Evolutionary conservation across 176 grass and related monocot species (phyloP), one percentile per base, ranked within the genome.

Genomic region (Themeda triandra): DNA sequence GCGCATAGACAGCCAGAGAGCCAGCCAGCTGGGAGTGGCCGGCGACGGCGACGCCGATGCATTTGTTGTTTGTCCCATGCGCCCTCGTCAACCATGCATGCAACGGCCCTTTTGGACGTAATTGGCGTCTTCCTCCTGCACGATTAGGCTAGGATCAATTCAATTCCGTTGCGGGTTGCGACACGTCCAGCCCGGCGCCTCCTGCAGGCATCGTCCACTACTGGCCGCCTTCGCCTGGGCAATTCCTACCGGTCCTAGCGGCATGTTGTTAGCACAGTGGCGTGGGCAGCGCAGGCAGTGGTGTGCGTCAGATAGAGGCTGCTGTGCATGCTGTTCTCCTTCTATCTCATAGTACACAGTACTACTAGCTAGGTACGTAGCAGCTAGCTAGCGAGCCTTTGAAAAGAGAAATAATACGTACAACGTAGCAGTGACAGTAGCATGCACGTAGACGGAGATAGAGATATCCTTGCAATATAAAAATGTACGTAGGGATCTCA

Each of bases 241-340:
- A 70, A 68, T 87, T 87, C 80, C 75, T 69, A 78, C 19, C 46
- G 18, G 21, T 53, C 48, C 18, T 53, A 58, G 53, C 53, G 53
- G 45, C 68, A 71, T 37, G 68, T 70, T 56, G 19, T 32, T 76
- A 69, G 18, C 19, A 44, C 27, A 72, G 69, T 60, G 31, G 19
- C 8, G n/a, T 66, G 31, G 41, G 27, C 5, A 9, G 10, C 27
- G 62, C 62, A 64, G 25, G 32, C 18, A 46, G 18, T 21, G 8
- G 15, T 81, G 13, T 14, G 60, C 11, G 49, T 19, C 48, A 21
- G 49, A 56, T 56, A 56, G 18, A 56, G 51, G 19, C 18, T 19
- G 5, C 18, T 53, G 49, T 53, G 49, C 18, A 8, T 53, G 17
- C 68, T 62, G n/a, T 37, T 66, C 42, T 18, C 69, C 39, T 51